These are phyloP conservation scores for Cyphellophora attinorum DNA, from an alignment of 2,329 filamentous ascomycete species.

Conservation along the genomic window DNA sequence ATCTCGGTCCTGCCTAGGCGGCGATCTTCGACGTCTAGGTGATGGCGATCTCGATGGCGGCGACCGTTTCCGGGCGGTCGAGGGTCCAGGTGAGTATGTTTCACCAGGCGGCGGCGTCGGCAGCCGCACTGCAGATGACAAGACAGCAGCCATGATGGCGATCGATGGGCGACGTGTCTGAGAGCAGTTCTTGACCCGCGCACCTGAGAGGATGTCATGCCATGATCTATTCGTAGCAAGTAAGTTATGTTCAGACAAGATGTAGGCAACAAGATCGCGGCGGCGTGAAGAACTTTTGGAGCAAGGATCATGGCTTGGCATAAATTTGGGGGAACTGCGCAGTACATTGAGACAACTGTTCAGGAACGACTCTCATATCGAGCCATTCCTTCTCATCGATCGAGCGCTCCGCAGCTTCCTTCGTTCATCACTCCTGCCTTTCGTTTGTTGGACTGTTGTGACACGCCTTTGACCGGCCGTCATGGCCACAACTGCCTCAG, in stretches of 20 bases:
- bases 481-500: constrained; percentile 33
- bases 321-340: not conserved
- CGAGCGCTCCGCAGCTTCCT: not conserved
- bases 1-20: constrained; percentile 27
- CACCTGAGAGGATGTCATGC: no score
- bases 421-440: not conserved
- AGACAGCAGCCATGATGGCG: constrained; percentile 31
- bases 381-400: not conserved
- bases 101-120: constrained; percentile 45
- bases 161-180: no score
- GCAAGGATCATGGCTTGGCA: not conserved
- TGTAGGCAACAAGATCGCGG: no score
- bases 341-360: not conserved
- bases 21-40: constrained; percentile 39
- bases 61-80: constrained; percentile 47
- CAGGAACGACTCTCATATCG: not conserved
- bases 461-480: constrained; percentile 23
- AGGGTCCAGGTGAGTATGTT: constrained; percentile 37
- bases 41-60: constrained; percentile 43
- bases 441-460: not conserved
- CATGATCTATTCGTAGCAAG: no score
- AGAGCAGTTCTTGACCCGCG: no score
- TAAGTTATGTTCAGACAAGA: no score
- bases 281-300: not conserved
- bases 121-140: constrained; percentile 49